These are phyloP conservation scores for Cercospora sp. DNA, from an alignment of 2,329 filamentous ascomycete genomes.

Conservation along the genomic window DNA sequence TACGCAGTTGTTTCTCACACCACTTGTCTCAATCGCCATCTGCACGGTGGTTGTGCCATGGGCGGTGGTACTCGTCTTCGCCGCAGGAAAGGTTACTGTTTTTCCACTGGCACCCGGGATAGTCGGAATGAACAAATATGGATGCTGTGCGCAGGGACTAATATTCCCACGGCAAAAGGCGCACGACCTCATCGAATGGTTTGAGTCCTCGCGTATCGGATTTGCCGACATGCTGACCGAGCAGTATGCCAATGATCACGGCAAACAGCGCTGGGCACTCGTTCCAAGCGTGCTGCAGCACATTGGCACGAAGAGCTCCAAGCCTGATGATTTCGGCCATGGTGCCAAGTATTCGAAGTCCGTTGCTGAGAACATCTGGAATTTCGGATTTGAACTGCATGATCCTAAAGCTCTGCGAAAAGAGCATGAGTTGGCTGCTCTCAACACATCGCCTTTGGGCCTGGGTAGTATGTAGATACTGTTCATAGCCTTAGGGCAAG, in stretches of 20 bases:
- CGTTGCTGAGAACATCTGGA: constrained; percentile 44
- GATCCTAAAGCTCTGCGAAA: constrained; percentile 24
- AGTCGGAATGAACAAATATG: constrained; percentile 44
- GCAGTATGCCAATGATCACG: constrained; percentile 43
- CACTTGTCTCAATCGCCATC: background rate
- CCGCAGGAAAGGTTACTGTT: constrained; percentile 44
- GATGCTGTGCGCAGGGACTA: constrained; percentile 48
- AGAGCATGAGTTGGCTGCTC: constrained; percentile 32
- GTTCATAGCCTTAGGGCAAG: too few species aligned
- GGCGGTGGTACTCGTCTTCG: constrained; percentile 42
- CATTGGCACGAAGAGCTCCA: constrained; percentile 45
- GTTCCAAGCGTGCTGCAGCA: constrained; percentile 49
- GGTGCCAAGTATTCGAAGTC: constrained; percentile 24
- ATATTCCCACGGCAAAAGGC: constrained; percentile 44
- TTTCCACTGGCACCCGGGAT: constrained; percentile 42
- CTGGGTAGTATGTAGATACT: too few species aligned
- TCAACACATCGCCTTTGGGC: too few species aligned
- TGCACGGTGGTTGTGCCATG: background rate
- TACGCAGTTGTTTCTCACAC: background rate
- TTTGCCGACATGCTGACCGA: constrained; percentile 46
- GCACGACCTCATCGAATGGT: constrained; percentile 35
- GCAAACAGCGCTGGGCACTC: constrained; percentile 44
- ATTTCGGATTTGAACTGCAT: constrained; percentile 41
- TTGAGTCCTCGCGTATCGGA: constrained; percentile 26
- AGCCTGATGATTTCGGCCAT: constrained; percentile 24